A percentile compares a stretch with the other conserved stretches of the same genome.
Conservation (phyloP, 169 alveolate species). For the Eimeria sp. region DNA sequence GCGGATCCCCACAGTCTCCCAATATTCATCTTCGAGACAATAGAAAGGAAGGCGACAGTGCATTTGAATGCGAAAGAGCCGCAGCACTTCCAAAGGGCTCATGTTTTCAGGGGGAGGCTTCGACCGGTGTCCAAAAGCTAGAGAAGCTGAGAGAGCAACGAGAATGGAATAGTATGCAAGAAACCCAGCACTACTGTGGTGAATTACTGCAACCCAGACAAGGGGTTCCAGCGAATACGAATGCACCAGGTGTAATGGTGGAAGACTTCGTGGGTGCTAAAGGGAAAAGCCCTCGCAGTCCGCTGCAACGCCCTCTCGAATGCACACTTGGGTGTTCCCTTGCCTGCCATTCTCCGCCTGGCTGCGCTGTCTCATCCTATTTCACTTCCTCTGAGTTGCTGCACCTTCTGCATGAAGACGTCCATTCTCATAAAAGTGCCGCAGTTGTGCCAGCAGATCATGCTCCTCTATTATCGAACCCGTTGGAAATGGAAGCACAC, state of each 20-base stretch:
- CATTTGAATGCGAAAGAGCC: neutral
- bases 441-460: neutral
- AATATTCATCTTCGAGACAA: neutral
- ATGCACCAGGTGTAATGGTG: neutral
- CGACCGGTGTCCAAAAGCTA: neutral
- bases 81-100: neutral
- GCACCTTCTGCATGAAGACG: neutral
- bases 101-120: neutral
- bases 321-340: neutral
- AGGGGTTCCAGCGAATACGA: neutral
- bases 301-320: neutral
- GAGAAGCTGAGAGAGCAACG: neutral
- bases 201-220: neutral
- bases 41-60: neutral
- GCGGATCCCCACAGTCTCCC: neutral
- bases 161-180: neutral
- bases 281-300: neutral
- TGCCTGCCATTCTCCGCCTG: neutral
- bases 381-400: neutral
- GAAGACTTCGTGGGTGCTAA: neutral
- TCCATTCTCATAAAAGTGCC: neutral
- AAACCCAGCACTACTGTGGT: neutral
- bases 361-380: neutral
- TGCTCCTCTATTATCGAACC: neutral
- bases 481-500: neutral